Base-by-base conservation (phyloP, 495 filamentous ascomycete species). In the Parachaetomium inaequale region DNA sequence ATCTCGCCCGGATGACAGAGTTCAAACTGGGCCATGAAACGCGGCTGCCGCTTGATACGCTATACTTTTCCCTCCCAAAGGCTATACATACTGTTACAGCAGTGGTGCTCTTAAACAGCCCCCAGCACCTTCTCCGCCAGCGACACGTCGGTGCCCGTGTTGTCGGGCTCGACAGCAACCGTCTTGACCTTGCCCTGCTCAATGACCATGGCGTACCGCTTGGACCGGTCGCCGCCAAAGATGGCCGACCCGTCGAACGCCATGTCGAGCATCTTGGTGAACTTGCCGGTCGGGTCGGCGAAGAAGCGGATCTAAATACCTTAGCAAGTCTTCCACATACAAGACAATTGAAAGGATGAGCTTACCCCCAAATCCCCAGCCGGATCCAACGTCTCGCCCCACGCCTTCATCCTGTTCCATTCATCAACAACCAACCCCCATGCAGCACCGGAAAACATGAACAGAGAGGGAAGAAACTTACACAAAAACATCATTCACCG, bases 401-500 rank as follows among this genome's bases (percentile, higher is more conserved):
- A 96, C 7, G 91, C 91, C 78, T 93, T 94, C 81, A 90, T 96
- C 31, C 89, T 93, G 38, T 61, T 17, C 32, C 57, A 26, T 14
- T 23, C 53, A 45, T 36, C 63, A 58, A 51, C 65, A 49, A 17
- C 52, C 19, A 21, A 46, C n/a, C 34, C 34, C 10, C 34, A 23
- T 46, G 1, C 11, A 11, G 7, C 4, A 57, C 34, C 34, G 5
- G 5, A 11, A 36, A n/a, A 45, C 14, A 12, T 14, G 42, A 46
- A 23, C 7, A 46, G n/a, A 11, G 42, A 42, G 36, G 21, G 1
- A 14, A 29, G 28, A 28, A 59, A 76, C 89, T 78, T 83, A 95
- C 86, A 97, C 94, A 75, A 98, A 97, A 29, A 92, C 85, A 73
- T 98, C 94, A 76, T 98, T 98, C 72, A 97, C 92, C 26, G 87